Evolutionary conservation across 495 filamentous ascomycete genomes (phyloP).

Genomic region (Darksidea phi): DNA sequence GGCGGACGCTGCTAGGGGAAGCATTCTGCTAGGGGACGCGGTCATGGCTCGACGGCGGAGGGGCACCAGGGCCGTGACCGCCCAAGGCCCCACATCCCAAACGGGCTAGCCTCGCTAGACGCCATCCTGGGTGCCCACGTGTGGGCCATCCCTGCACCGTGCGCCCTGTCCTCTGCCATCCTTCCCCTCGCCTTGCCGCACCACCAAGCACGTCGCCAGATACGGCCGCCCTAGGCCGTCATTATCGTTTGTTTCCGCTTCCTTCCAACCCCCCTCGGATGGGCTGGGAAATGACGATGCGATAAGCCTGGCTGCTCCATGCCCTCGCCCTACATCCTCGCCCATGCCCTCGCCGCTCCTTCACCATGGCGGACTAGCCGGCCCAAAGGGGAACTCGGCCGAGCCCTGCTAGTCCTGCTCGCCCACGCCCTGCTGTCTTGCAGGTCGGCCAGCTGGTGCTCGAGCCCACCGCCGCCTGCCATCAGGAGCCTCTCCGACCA

Average conservation of each 20-base stretch:
- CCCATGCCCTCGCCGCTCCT: not conserved
- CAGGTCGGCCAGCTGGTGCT: not conserved
- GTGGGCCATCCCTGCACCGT: not conserved
- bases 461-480: not conserved
- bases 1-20: no score
- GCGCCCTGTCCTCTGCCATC: not conserved
- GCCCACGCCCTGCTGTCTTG: not conserved
- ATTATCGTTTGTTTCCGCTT: not conserved
- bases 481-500: not conserved
- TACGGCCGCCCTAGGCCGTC: not conserved
- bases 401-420: slow-evolving; percentile 2
- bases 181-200: not conserved
- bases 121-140: not conserved
- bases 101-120: not conserved
- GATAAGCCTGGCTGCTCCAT: slow-evolving; percentile 30
- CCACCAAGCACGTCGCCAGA: not conserved
- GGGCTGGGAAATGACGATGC: slow-evolving; percentile 23
- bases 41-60: no score
- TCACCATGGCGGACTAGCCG: no score
- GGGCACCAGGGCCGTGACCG: no score
- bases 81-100: slow-evolving; percentile 3
- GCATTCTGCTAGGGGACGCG: no score
- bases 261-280: not conserved
- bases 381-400: slow-evolving; percentile 20
- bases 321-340: no score